These are phyloP conservation scores for Ganoderma multipileum DNA, from an alignment of 1,284 basidiomycete genomes.

Conservation along the genomic window DNA sequence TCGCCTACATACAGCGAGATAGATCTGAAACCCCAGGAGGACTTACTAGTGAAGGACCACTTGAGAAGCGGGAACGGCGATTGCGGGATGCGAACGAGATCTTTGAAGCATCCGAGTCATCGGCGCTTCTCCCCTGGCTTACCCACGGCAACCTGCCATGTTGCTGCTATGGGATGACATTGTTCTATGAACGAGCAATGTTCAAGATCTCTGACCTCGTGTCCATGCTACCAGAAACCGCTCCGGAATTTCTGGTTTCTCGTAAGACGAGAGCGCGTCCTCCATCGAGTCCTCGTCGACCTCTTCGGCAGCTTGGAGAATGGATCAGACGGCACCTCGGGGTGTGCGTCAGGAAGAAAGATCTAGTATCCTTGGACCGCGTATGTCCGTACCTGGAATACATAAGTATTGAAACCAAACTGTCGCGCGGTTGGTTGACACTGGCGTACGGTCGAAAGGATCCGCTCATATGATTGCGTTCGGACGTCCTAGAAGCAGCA, in stretches of 20 bases:
- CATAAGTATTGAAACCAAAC: constrained; percentile 48
- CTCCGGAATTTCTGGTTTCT: constrained; percentile 72
- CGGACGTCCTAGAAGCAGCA: too few relatives aligned
- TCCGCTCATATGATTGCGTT: constrained; percentile 30
- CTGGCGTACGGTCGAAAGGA: constrained; percentile 37
- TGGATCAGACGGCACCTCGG: constrained; percentile 52
- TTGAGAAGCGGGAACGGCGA: too few relatives aligned
- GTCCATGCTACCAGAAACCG: constrained; percentile 72
- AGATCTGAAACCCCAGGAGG: too few relatives aligned
- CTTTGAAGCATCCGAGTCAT: too few relatives aligned
- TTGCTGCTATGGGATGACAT: neutral
- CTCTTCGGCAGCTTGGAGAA: constrained; percentile 45
- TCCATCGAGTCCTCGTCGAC: constrained; percentile 43
- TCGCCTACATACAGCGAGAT: neutral
- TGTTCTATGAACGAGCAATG: neutral
- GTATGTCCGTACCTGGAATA: constrained; percentile 52
- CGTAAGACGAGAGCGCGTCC: constrained; percentile 57
- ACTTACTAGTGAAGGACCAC: too few relatives aligned
- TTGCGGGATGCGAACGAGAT: neutral
- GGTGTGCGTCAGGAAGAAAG: neutral
- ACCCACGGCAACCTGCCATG: neutral
- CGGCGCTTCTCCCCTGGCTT: too few relatives aligned
- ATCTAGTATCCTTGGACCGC: neutral
- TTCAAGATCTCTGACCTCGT: constrained; percentile 41
- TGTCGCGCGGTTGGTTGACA: constrained; percentile 41